Base-by-base conservation (phyloP, 2,329 filamentous ascomycete genomes). In the Coniochaeta sp. region DNA sequence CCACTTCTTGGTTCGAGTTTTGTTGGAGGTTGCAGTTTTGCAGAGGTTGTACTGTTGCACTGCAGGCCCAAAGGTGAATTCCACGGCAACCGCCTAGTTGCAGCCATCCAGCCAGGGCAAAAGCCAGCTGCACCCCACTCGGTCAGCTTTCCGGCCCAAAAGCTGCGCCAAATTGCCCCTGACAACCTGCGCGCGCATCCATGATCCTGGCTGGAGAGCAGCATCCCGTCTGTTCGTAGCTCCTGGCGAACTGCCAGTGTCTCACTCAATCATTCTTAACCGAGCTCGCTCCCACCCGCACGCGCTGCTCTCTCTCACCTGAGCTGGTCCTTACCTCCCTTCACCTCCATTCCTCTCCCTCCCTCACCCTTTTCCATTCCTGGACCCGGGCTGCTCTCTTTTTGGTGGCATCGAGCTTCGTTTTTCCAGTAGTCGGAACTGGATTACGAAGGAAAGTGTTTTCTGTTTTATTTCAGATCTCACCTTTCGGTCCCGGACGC, bases 221-320 rank as follows among this genome's bases (percentile, higher is more conserved):
- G 42, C 42, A 47, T 47, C 42, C 42, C 42, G n/a, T 47, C 36
- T n/a, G n/a, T n/a, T n/a, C 42, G 38, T 40, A 47, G 42, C 42
- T 47, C 42, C 42, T 47, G 42, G n/a, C 10, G 10, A 40, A 14
- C 7, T 34, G 3, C 38, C n/a, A 12, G 38, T 40, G 52, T 34
- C 28, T 22, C 28, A 56, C 30, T 24, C 54, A 56, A 24, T 56
- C 54, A 38, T 56, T 56, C 54, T 56, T 56, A 56, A 56, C 54
- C 54, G 19, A 56, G n/a, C 54, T 38, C 12, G 30, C 34, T 38
- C 54, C 54, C 54, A 34, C 54, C 54, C 30, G 28, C 34, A 28
- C 10, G 30, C 34, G 10, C 5, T 10, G 5, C 30, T 32, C 30
- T 10, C 19, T 55, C 28, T 34, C 54, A 56, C 28, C 54, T 38